These are phyloP conservation scores for Psidium friedrichsthalianum DNA, from an alignment of 345 rosid genomes.

Conservation along the genomic window DNA sequence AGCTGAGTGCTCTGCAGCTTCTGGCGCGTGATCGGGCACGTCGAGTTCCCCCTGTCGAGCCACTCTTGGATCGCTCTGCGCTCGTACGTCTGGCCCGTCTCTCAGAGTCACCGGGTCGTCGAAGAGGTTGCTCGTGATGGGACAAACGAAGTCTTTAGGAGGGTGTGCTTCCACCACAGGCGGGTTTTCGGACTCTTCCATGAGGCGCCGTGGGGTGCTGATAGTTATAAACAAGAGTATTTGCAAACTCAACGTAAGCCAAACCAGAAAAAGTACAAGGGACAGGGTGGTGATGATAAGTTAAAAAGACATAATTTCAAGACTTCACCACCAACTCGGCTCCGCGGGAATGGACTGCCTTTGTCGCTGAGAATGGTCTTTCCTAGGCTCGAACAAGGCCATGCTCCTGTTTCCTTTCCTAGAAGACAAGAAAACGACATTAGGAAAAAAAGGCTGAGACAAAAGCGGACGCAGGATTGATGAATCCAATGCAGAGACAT, in stretches of 20 bases:
- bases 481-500: conserved; percentile 11
- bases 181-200: conserved; percentile 29
- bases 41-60: conserved; percentile 55
- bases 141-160: conserved; percentile 68
- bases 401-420: conserved; percentile 27
- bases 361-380: conserved; percentile 12
- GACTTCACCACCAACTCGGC: conserved; percentile 23
- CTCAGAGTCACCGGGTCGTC: conserved; percentile 63
- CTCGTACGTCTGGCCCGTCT: conserved; percentile 78
- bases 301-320: not conserved
- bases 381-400: conserved; percentile 19
- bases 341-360: conserved; percentile 22
- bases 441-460: not conserved
- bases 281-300: not conserved
- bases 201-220: conserved; percentile 22
- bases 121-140: conserved; percentile 48
- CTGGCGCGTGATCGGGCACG: conserved; percentile 68
- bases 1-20: conserved; percentile 33
- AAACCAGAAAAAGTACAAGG: not conserved
- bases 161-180: conserved; percentile 23
- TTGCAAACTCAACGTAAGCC: conserved; percentile 1
- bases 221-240: not conserved
- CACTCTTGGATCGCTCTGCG: conserved; percentile 58
- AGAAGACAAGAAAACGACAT: conserved; percentile 11
- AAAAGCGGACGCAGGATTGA: conserved; percentile 11